Evolutionary conservation across 768 basidiomycete species (phyloP).

Genomic region (Paxillus ammoniavirescens): DNA sequence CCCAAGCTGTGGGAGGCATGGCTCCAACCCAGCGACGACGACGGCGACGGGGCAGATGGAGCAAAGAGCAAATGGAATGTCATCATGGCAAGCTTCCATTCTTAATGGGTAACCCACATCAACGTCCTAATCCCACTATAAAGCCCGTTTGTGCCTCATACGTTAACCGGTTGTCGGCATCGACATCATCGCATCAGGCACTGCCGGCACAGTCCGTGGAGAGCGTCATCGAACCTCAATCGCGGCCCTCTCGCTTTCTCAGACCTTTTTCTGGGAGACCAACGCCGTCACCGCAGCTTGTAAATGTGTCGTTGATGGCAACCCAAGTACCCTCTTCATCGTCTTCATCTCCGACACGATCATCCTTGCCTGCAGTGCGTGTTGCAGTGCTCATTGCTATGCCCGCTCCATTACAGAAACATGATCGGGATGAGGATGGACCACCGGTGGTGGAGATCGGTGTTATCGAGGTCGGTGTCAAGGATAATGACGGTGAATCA

Average conservation of each 20-base stretch:
- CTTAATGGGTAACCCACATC: neutral
- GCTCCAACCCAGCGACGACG: constrained; percentile 8
- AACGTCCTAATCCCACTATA: neutral
- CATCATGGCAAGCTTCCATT: constrained; percentile 24
- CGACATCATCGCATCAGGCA: constrained; percentile 8
- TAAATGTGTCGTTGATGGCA: constrained; percentile 1
- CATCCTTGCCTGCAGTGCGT: constrained; percentile 26
- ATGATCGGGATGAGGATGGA: constrained; percentile 17
- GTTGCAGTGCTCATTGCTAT: constrained; percentile 47
- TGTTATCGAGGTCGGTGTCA: constrained; percentile 17
- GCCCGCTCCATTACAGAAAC: constrained; percentile 26
- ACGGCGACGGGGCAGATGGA: constrained; percentile 10
- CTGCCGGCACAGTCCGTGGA: neutral
- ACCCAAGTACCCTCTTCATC: neutral
- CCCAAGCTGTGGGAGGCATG: constrained; percentile 30
- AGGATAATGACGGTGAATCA: neutral
- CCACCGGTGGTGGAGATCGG: constrained; percentile 36
- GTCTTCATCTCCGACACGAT: constrained; percentile 9
- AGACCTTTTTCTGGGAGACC: constrained; percentile 16
- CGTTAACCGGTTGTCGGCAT: constrained; percentile 11
- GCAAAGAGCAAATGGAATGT: constrained; percentile 28
- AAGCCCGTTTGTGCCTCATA: constrained; percentile 27
- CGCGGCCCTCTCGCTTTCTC: constrained; percentile 14
- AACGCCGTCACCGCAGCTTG: constrained; percentile 13
- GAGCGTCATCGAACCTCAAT: neutral